Evolutionary conservation across 331 rosid genomes (phyloP).

Genomic region (Phaseolus coccineus): DNA sequence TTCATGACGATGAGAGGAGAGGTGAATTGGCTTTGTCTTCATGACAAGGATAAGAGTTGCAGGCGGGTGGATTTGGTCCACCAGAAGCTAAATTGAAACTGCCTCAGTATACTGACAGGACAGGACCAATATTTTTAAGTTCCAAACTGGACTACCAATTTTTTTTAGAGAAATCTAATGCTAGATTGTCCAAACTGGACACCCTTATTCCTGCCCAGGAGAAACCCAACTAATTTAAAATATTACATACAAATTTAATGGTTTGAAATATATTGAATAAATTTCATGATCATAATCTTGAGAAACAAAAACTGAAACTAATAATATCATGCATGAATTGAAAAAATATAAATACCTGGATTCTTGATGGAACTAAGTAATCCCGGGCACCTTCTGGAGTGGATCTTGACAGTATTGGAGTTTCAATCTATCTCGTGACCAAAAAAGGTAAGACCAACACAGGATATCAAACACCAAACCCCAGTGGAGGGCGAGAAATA

Average conservation of each 20-base stretch:
- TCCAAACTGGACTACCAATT: too few relatives aligned
- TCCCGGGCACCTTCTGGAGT: conserved; percentile 99
- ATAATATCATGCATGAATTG: conserved; percentile 24
- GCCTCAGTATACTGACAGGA: background rate
- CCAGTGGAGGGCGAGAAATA: conserved; percentile 29
- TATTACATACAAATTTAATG: background rate
- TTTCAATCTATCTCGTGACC: conserved; percentile 97
- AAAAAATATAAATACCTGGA: conserved; percentile 73
- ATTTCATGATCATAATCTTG: conserved; percentile 17
- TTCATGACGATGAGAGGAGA: background rate
- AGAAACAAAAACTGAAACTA: conserved; percentile 20
- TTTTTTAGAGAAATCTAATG: conserved; percentile 8
- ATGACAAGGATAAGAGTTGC: background rate
- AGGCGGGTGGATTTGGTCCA: background rate
- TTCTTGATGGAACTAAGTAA: conserved; percentile 96
- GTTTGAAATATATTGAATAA: background rate
- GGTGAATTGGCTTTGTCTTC: background rate
- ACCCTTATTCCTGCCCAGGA: background rate
- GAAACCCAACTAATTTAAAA: conserved; percentile 19
- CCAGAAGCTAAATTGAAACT: conserved; percentile 17
- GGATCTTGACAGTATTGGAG: conserved; percentile 96
- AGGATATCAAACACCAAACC: conserved; percentile 29
- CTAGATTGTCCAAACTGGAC: conserved; percentile 17
- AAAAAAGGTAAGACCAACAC: conserved; percentile 56
- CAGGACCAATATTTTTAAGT: conserved; percentile 23